Conservation (phyloP, 2,329 filamentous ascomycete genomes). For the Aspergillus transmontanensis region DNA sequence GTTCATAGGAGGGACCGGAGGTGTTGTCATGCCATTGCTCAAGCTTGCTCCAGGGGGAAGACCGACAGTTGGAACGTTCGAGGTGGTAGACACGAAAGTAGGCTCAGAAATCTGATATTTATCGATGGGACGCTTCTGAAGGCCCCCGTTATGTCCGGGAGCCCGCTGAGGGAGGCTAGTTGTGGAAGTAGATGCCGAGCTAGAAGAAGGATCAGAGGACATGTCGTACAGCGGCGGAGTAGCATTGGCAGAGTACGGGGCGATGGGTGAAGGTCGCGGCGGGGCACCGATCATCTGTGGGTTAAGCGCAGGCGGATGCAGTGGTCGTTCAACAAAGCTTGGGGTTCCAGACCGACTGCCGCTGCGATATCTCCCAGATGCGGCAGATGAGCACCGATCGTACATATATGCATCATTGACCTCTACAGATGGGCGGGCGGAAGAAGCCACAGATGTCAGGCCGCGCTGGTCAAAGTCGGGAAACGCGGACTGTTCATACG, state of each 20-base stretch:
- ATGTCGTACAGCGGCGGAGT: conserved; percentile 56
- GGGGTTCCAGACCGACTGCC: conserved; percentile 40
- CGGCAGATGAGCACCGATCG: conserved; percentile 43
- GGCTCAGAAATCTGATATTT: conserved; percentile 67
- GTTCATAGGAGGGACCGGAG: conserved; percentile 62
- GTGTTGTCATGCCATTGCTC: conserved; percentile 55
- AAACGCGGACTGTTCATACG: conserved; percentile 28
- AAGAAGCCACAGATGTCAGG: conserved; percentile 33
- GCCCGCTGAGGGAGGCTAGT: conserved; percentile 32
- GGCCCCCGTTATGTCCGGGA: conserved; percentile 28
- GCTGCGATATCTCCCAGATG: conserved; percentile 43
- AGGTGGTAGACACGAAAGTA: conserved; percentile 54
- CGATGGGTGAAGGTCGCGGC: conserved; percentile 48
- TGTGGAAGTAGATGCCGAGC: conserved; percentile 29
- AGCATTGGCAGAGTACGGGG: conserved; percentile 54
- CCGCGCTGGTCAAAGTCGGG: conserved; percentile 30
- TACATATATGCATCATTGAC: conserved; percentile 27
- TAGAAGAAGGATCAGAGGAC: conserved; percentile 46
- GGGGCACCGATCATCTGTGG: conserved; percentile 41
- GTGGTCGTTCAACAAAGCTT: conserved; percentile 38
- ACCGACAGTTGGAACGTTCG: conserved; percentile 60
- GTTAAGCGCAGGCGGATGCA: conserved; percentile 28
- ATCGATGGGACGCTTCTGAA: conserved; percentile 60
- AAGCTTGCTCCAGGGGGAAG: conserved; percentile 59
- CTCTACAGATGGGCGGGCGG: conserved; percentile 42